Percentiles rank a stretch among this genome's conserved stretches.
Evolutionary conservation across 2,329 filamentous ascomycete genomes (phyloP).

Genomic region (Penicillium psychrosexuale): DNA sequence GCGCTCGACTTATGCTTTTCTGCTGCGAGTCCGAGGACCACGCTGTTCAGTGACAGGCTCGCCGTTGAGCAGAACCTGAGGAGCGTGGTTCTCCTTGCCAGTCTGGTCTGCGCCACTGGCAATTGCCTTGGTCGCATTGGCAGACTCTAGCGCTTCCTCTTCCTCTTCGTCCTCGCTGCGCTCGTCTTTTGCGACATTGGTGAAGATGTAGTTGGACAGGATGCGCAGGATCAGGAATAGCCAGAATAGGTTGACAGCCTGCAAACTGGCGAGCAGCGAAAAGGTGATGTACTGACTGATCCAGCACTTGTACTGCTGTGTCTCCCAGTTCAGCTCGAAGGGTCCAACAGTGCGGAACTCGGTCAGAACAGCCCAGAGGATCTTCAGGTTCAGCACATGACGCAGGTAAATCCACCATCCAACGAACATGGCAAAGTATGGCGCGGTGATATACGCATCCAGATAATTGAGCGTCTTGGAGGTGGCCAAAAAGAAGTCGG

Average conservation of each 20-base stretch:
- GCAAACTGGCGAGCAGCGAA: conserved; percentile 43
- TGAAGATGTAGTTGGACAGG: conserved; percentile 43
- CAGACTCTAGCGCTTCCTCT: conserved; percentile 33
- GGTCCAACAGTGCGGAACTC: conserved; percentile 49
- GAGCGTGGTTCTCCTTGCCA: conserved; percentile 32
- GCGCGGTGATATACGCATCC: conserved; percentile 71
- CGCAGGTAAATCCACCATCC: conserved; percentile 83
- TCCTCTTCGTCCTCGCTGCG: conserved; percentile 47
- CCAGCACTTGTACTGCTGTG: conserved; percentile 50
- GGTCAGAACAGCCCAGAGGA: conserved; percentile 47
- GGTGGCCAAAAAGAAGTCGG: conserved; percentile 91
- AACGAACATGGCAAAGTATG: conserved; percentile 83
- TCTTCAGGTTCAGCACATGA: conserved; percentile 61
- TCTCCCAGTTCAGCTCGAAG: conserved; percentile 49
- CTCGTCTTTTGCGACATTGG: conserved; percentile 41
- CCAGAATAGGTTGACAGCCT: conserved; percentile 49
- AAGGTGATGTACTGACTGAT: conserved; percentile 49
- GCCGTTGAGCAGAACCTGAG: conserved; percentile 41
- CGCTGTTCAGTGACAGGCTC: conserved; percentile 31
- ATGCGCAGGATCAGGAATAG: conserved; percentile 47
- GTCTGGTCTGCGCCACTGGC: conserved; percentile 27
- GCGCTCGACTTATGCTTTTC: conserved; percentile 16
- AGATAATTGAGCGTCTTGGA: conserved; percentile 92
- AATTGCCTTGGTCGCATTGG: conserved; percentile 23
- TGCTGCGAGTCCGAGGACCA: conserved; percentile 25